phyloP scores from a whole-genome alignment of 202 grass and related monocot genomes.

The Schoenoplectus triqueter region DNA sequence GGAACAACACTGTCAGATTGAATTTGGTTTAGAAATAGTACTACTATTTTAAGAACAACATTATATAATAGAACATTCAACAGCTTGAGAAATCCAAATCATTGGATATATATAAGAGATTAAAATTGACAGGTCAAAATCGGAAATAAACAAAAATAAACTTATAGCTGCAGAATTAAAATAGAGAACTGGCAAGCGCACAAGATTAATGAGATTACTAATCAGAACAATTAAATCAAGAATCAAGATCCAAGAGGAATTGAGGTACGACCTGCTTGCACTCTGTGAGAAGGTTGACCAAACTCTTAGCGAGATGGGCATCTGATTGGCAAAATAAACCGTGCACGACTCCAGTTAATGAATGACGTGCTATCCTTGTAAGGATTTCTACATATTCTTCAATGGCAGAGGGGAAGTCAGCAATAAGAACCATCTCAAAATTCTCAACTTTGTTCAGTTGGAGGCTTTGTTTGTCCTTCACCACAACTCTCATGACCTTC shows the following conservation, averaged over 20 bases:
- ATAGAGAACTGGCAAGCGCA: background rate
- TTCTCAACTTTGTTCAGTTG: slow-evolving; percentile 41
- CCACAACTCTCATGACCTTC: slow-evolving; percentile 55
- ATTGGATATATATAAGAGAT: background rate
- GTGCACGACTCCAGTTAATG: slow-evolving; percentile 56
- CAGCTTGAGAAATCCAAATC: background rate
- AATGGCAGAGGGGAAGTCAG: slow-evolving; percentile 57
- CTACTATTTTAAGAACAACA: background rate
- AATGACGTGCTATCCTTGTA: slow-evolving; percentile 47
- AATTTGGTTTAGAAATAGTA: no score
- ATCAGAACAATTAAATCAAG: background rate
- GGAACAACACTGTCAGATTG: no score
- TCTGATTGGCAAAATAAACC: slow-evolving; percentile 56
- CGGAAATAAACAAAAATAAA: background rate
- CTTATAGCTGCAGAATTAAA: background rate
- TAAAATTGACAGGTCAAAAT: background rate
- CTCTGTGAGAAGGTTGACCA: slow-evolving; percentile 57
- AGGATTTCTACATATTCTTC: slow-evolving; percentile 65
- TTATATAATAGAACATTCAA: background rate
- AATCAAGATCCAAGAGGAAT: slow-evolving; percentile 43
- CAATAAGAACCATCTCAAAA: slow-evolving; percentile 61
- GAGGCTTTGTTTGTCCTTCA: slow-evolving; percentile 60
- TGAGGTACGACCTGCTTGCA: slow-evolving; percentile 63
- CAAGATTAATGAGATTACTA: background rate
- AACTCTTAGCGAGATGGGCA: slow-evolving; percentile 50